Percentiles rank a stretch among this genome's conserved stretches.
Conservation (phyloP, 352 stramenopile species). For the Globisporangium polare region DNA sequence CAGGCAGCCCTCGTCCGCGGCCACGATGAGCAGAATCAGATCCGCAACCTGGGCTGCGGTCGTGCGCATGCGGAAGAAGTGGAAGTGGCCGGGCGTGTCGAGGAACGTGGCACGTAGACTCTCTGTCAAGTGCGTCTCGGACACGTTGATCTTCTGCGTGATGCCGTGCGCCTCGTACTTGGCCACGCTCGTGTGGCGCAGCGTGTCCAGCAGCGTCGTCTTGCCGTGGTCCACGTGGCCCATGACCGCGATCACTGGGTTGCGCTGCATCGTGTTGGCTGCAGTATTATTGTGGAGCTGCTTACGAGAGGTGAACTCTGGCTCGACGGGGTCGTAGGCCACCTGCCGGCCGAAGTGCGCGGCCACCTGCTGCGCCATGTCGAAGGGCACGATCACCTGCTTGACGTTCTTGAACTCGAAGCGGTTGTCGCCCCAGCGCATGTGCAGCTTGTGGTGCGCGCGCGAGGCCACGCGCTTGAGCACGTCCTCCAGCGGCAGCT, state of each 20-base stretch:
- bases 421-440: slow-evolving; percentile 36
- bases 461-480: slow-evolving; percentile 54
- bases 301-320: slow-evolving; percentile 28
- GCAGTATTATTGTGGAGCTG: background rate
- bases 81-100: slow-evolving; percentile 98
- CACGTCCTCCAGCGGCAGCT: slow-evolving; percentile 64
- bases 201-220: slow-evolving; percentile 98
- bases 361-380: slow-evolving; percentile 52
- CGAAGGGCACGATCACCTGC: slow-evolving; percentile 67
- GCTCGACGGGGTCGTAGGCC: slow-evolving; percentile 64
- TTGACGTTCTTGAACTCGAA: slow-evolving; percentile 79
- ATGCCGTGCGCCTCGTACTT: slow-evolving; percentile 96
- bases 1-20: slow-evolving; percentile 97
- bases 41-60: slow-evolving; percentile 97
- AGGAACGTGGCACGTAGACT: slow-evolving; percentile 93
- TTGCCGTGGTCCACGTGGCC: slow-evolving; percentile 99
- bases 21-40: slow-evolving; percentile 95
- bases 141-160: slow-evolving; percentile 98
- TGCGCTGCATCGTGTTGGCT: slow-evolving; percentile 47
- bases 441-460: slow-evolving; percentile 54
- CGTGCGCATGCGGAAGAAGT: slow-evolving; percentile 98
- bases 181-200: slow-evolving; percentile 89
- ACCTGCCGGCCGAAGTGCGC: slow-evolving; percentile 34
- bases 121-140: slow-evolving; percentile 88
- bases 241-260: slow-evolving; percentile 99